Conservation (phyloP, 1,284 basidiomycete genomes). For the Gymnopus androsaceus region DNA sequence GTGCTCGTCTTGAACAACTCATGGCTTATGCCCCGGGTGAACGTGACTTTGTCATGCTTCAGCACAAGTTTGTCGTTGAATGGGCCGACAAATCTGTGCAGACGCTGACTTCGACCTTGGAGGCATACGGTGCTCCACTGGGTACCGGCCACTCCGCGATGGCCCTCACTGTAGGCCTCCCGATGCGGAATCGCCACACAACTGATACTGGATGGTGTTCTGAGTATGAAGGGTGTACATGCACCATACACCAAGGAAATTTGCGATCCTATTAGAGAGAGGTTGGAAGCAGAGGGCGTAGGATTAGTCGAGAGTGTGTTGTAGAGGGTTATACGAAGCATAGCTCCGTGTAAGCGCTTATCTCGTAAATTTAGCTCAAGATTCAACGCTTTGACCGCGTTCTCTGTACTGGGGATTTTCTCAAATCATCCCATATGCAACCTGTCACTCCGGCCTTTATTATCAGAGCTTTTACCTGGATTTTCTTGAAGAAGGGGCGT, state of each 20-base stretch:
- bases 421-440: too few relatives aligned
- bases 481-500: too few relatives aligned
- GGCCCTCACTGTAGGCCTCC: constrained; percentile 89
- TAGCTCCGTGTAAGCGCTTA: too few relatives aligned
- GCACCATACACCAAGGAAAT: constrained; percentile 89
- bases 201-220: constrained; percentile 76
- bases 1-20: constrained; percentile 86
- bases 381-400: too few relatives aligned
- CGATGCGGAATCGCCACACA: constrained; percentile 93
- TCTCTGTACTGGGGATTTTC: too few relatives aligned
- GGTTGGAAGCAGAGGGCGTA: constrained; percentile 83
- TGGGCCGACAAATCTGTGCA: constrained; percentile 83
- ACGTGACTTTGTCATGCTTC: constrained; percentile 95
- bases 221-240: constrained; percentile 81
- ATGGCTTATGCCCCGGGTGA: constrained; percentile 93
- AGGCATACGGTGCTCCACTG: constrained; percentile 83
- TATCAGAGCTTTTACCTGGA: too few relatives aligned
- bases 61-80: constrained; percentile 94
- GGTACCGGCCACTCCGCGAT: constrained; percentile 83
- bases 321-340: too few relatives aligned
- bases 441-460: too few relatives aligned
- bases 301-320: constrained; percentile 76
- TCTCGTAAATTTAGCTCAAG: too few relatives aligned
- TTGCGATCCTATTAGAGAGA: constrained; percentile 78
- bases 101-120: constrained; percentile 89